A percentile compares a stretch with the other conserved stretches of the same genome.
Conservation (phyloP, 306 rosid genomes). For the Fagus crenata region DNA sequence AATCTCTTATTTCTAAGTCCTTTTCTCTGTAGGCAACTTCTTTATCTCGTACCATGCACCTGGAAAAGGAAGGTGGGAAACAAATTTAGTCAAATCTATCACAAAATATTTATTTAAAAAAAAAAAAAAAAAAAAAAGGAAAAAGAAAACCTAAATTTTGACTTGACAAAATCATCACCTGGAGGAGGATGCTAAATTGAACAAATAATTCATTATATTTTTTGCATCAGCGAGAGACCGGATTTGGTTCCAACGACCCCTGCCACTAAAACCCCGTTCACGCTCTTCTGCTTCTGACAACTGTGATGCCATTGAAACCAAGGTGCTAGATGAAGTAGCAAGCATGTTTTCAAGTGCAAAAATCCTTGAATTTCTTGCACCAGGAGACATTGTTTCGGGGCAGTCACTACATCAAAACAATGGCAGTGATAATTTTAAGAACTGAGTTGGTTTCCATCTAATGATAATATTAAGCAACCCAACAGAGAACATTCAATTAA, state of each 20-base stretch:
- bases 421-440: too few relatives aligned
- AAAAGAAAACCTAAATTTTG: not conserved
- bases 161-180: conserved; percentile 49
- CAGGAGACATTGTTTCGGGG: conserved; percentile 73
- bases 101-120: not conserved
- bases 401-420: conserved; percentile 41
- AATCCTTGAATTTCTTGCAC: conserved; percentile 90
- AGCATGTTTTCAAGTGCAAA: conserved; percentile 93
- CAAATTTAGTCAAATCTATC: not conserved
- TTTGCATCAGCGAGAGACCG: conserved; percentile 91
- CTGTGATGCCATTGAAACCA: conserved; percentile 93
- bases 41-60: conserved; percentile 71
- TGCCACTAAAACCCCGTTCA: conserved; percentile 78
- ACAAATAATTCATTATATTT: conserved; percentile 82
- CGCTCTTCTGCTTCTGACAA: conserved; percentile 96
- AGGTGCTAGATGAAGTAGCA: conserved; percentile 68
- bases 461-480: not conserved
- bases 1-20: conserved; percentile 69
- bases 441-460: conserved; percentile 1
- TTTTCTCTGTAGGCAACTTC: conserved; percentile 69
- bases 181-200: conserved; percentile 83
- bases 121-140: not conserved
- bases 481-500: not conserved
- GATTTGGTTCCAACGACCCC: conserved; percentile 95
- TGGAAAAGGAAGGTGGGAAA: conserved; percentile 18